A percentile compares a stretch with the other conserved stretches of the same genome.
Conservation (phyloP, 2,329 filamentous ascomycete genomes). For the Epichloe aotearoae region DNA sequence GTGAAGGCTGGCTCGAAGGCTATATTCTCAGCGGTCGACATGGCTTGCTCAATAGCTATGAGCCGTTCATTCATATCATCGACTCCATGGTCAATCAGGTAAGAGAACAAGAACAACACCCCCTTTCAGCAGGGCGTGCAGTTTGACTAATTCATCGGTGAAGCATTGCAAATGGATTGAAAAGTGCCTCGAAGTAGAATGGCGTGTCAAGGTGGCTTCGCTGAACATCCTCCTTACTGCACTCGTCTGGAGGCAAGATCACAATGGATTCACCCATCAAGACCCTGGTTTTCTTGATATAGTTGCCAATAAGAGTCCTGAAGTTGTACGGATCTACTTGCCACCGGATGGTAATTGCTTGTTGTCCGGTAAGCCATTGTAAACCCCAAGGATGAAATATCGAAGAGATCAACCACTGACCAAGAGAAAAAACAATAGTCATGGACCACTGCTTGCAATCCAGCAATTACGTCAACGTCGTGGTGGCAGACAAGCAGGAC, state of each 20-base stretch:
- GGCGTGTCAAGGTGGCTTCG: conserved; percentile 59
- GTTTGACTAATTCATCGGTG: conserved; percentile 5
- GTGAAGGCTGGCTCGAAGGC: conserved; percentile 69
- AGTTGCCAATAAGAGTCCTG: conserved; percentile 65
- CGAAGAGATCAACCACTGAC: not conserved
- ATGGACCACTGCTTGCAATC: conserved; percentile 65
- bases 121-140: not conserved
- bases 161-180: conserved; percentile 74
- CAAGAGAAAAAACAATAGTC: conserved; percentile 20
- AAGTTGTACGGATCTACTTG: conserved; percentile 69
- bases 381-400: not conserved
- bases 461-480: conserved; percentile 67
- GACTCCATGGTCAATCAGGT: conserved; percentile 74
- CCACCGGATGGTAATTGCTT: conserved; percentile 70
- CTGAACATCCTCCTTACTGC: conserved; percentile 70
- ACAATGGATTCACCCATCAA: conserved; percentile 75
- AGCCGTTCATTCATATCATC: conserved; percentile 72
- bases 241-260: conserved; percentile 71
- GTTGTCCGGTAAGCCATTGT: conserved; percentile 34
- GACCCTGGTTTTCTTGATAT: conserved; percentile 72
- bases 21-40: conserved; percentile 65
- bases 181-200: conserved; percentile 67
- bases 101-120: conserved; percentile 7
- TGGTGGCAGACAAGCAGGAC: conserved; percentile 69
- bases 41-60: conserved; percentile 67